Evolutionary conservation across 2,329 filamentous ascomycete genomes (phyloP).

Genomic region (Cercospora beticola): DNA sequence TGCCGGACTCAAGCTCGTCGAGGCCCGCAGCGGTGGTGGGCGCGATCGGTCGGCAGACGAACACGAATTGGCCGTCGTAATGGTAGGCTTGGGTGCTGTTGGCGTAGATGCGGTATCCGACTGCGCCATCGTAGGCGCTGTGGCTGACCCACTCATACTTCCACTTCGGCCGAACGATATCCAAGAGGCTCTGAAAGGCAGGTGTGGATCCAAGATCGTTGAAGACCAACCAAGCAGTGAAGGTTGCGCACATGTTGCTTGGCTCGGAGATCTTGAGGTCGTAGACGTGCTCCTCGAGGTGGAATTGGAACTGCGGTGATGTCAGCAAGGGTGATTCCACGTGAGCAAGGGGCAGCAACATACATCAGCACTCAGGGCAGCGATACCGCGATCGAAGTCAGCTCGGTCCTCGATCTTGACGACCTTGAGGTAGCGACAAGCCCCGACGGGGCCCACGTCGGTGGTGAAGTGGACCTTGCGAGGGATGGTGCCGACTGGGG

Average conservation of each 20-base stretch:
- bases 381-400: not conserved
- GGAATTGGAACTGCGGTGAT: slow-evolving; percentile 23
- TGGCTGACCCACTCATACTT: slow-evolving; percentile 20
- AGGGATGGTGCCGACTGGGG: not conserved
- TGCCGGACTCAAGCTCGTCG: slow-evolving; percentile 7
- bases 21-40: slow-evolving; percentile 18
- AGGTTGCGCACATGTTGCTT: not conserved
- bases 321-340: not conserved
- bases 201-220: slow-evolving; percentile 42
- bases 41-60: slow-evolving; percentile 21
- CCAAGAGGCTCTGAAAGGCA: not conserved
- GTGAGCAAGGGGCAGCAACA: slow-evolving; percentile 9
- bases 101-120: not conserved
- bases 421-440: slow-evolving; percentile 30
- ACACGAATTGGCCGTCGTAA: slow-evolving; percentile 33
- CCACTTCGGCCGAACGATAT: slow-evolving; percentile 15
- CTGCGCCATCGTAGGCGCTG: slow-evolving; percentile 22
- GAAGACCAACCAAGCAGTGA: slow-evolving; percentile 36
- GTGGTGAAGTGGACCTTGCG: slow-evolving; percentile 28
- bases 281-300: slow-evolving; percentile 15
- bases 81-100: not conserved
- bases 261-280: slow-evolving; percentile 13
- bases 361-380: slow-evolving; percentile 22
- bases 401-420: not conserved
- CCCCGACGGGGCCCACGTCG: slow-evolving; percentile 24